Evolutionary conservation across 2,329 filamentous ascomycete genomes (phyloP).

Genomic region (Cladophialophora carrionii): DNA sequence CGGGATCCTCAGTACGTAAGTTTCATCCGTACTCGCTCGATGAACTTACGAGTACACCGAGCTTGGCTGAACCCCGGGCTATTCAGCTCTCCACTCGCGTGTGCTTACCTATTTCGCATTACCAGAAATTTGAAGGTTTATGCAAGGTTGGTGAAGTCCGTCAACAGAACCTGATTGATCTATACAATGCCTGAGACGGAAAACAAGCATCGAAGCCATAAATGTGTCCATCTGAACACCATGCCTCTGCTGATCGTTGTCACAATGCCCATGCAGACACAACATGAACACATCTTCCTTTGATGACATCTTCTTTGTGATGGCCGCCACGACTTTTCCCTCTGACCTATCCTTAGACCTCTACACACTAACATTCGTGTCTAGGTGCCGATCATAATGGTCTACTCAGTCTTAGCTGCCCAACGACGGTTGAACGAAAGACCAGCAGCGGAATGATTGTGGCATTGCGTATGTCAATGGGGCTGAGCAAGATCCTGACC

Average conservation of each 20-base stretch:
- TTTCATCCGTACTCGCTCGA: not conserved
- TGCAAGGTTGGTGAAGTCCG: not conserved
- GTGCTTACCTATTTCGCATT: not conserved
- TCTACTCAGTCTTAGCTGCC: not conserved
- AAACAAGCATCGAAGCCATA: not conserved
- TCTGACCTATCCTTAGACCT: not conserved
- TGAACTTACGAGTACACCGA: not conserved
- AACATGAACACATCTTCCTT: not conserved
- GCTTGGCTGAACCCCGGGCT: not conserved
- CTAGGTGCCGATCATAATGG: conserved; percentile 7
- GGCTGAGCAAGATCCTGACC: conserved; percentile 19
- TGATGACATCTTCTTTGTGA: not conserved
- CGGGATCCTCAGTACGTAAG: not conserved
- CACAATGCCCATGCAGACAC: not conserved
- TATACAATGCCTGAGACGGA: not conserved
- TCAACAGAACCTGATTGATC: not conserved
- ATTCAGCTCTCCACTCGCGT: not conserved
- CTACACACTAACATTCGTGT: conserved; percentile 1
- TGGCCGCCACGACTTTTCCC: not conserved
- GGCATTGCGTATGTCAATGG: conserved; percentile 14
- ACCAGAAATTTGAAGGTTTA: not conserved
- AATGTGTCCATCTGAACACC: not conserved
- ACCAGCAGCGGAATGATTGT: not conserved
- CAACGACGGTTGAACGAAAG: not conserved
- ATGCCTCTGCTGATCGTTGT: not conserved